Evolutionary conservation across 768 basidiomycete genomes (phyloP), one percentile per base, ranked within the genome.

Genomic region (Lyophyllum atratum): DNA sequence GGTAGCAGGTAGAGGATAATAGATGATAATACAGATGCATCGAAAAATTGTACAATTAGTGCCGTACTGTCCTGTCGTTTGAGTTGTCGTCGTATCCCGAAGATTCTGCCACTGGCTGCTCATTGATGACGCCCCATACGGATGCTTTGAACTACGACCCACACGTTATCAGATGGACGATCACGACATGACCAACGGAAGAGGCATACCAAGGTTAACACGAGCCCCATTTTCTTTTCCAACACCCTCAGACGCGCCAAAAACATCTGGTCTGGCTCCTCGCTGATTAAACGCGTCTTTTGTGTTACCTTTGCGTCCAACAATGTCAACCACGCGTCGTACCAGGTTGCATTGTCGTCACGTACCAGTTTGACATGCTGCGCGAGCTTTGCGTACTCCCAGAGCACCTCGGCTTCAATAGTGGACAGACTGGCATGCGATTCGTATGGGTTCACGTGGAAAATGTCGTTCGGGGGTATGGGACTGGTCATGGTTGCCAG

Each of bases 161-260:
- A 26, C 42, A 33, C 17, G 48, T 53, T 28, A 31, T 43, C 22
- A 26, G 49, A 19, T 12, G 43, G 34, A 90, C 90, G 62, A 6
- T 56, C 28, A 50, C 29, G 46, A 48, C 39, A 52, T 44, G 29
- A 25, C 28, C 37, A n/a, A 54, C 47, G n/a, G 22, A 34, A 55
- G 15, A 50, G 25, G 74, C 84, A 61, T 67, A 95, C 95, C 72
- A 99, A 74, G 0, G 95, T 98, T 70, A 98, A 74, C 0, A 98
- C 95, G 52, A 99, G 79, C 8, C 92, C 93, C 90, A 99, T 94
- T 72, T 97, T 96, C 71, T 90, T 85, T 68, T 98, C 96, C 45
- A 99, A 76, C 6, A 84, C 79, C 34, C 95, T 80, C 26, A 99
- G 74, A 50, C 89, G 86, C 49, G 81, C 78, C 28, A 98, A 75